Evolutionary conservation across 2,329 filamentous ascomycete genomes (phyloP).

Genomic region (Pleurostoma richardsiae): DNA sequence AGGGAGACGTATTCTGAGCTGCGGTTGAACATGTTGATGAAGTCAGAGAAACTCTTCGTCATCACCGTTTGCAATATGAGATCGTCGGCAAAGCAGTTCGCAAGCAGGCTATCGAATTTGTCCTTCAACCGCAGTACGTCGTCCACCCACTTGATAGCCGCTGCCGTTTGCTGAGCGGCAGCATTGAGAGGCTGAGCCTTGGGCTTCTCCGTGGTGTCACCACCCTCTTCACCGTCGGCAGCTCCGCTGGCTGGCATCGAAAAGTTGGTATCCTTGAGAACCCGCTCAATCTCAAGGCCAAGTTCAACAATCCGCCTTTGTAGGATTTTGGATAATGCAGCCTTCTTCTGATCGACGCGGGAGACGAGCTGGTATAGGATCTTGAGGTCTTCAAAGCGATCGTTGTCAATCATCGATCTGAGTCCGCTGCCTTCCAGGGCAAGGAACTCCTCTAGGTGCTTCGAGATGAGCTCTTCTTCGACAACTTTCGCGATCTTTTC

Average conservation of each 20-base stretch:
- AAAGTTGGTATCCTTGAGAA: constrained; percentile 51
- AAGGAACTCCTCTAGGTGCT: constrained; percentile 76
- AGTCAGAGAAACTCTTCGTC: constrained; percentile 82
- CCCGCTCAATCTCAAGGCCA: constrained; percentile 76
- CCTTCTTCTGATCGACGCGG: constrained; percentile 71
- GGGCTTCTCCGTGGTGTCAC: constrained; percentile 39
- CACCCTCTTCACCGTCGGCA: constrained; percentile 38
- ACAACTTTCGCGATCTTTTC: constrained; percentile 71
- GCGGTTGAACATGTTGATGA: constrained; percentile 85
- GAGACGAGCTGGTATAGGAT: constrained; percentile 76
- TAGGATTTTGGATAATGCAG: constrained; percentile 63
- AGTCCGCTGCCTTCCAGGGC: constrained; percentile 81
- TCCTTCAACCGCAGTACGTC: constrained; percentile 81
- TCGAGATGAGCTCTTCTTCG: constrained; percentile 72
- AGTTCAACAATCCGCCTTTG: constrained; percentile 73
- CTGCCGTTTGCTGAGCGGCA: constrained; percentile 74
- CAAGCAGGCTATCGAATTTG: constrained; percentile 81
- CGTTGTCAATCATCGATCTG: constrained; percentile 86
- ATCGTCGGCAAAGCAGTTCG: constrained; percentile 67
- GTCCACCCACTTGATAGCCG: constrained; percentile 92
- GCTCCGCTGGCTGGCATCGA: constrained; percentile 25
- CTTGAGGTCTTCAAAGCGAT: constrained; percentile 71
- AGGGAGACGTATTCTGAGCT: constrained; percentile 91
- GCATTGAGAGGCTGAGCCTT: constrained; percentile 41
- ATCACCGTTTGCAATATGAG: constrained; percentile 74